Evolutionary conservation across 2,329 filamentous ascomycete genomes (phyloP).

Genomic region (Teratosphaeria pseudoeucalypti): DNA sequence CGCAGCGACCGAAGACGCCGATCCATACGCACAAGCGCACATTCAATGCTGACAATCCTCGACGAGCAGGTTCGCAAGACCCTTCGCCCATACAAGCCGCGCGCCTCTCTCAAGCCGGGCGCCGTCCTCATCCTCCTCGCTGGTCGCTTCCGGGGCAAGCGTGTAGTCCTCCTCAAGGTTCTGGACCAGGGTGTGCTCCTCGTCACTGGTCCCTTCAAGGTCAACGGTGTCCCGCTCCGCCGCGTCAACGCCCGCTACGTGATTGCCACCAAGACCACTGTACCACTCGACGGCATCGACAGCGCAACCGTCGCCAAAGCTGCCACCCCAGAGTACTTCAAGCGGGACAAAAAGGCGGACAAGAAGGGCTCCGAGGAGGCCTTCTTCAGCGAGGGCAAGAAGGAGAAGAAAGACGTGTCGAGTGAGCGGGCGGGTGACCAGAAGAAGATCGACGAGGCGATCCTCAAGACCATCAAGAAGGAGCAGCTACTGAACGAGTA

Average conservation of each 20-base stretch:
- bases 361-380: conserved; percentile 86
- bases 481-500: conserved; percentile 88
- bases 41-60: conserved; percentile 2
- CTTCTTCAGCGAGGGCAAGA: conserved; percentile 98
- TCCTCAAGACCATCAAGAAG: conserved; percentile 96
- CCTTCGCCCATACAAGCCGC: conserved; percentile 75
- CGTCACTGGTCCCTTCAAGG: conserved; percentile 99
- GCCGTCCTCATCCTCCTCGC: conserved; percentile 98
- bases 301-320: conserved; percentile 65
- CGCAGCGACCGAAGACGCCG: background rate
- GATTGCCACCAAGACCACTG: conserved; percentile 78
- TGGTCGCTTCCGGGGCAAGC: conserved; percentile 99
- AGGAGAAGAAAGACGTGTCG: conserved; percentile 77
- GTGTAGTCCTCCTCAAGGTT: conserved; percentile 95
- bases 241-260: conserved; percentile 88
- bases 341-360: conserved; percentile 86
- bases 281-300: conserved; percentile 79
- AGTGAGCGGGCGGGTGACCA: conserved; percentile 91
- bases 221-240: conserved; percentile 97
- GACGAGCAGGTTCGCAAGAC: conserved; percentile 77
- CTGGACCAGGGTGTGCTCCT: conserved; percentile 96
- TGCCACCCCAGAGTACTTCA: conserved; percentile 78
- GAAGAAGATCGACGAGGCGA: conserved; percentile 95
- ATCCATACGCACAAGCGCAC: background rate
- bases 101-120: conserved; percentile 83